Conservation (phyloP, 2,329 filamentous ascomycete species). For the Purpureocillium lavendulum region DNA sequence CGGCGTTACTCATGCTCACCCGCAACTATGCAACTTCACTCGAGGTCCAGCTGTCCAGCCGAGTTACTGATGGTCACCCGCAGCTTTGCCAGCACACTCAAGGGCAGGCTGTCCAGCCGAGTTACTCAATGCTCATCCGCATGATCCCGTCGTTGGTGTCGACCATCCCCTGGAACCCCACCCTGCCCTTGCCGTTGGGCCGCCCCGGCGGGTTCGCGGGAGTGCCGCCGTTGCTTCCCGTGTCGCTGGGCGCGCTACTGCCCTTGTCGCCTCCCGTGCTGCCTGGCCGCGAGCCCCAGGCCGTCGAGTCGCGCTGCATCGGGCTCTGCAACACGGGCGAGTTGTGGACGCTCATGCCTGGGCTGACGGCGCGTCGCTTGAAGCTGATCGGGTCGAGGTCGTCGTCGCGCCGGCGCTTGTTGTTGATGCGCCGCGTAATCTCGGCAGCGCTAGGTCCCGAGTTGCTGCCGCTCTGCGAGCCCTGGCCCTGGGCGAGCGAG, state of each 20-base stretch:
- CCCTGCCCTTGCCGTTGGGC: constrained; percentile 47
- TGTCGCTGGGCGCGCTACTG: constrained; percentile 43
- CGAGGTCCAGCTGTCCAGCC: background rate
- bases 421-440: constrained; percentile 68
- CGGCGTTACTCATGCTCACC: too few species aligned
- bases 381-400: constrained; percentile 83
- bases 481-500: constrained; percentile 23
- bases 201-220: constrained; percentile 28
- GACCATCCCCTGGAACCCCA: constrained; percentile 86
- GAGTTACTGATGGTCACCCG: too few species aligned
- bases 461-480: constrained; percentile 21
- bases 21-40: background rate
- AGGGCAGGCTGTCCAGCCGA: too few species aligned
- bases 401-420: constrained; percentile 80
- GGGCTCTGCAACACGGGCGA: constrained; percentile 84
- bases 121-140: constrained; percentile 93
- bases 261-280: constrained; percentile 49
- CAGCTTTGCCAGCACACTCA: too few species aligned
- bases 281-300: constrained; percentile 65
- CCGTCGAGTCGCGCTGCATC: constrained; percentile 58
- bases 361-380: constrained; percentile 86
- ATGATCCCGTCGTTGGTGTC: constrained; percentile 94
- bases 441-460: constrained; percentile 61
- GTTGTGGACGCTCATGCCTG: constrained; percentile 84
- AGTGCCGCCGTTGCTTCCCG: constrained; percentile 29